Evolutionary conservation across 2,329 filamentous ascomycete genomes (phyloP).

Genomic region (Anisogramma anomala): DNA sequence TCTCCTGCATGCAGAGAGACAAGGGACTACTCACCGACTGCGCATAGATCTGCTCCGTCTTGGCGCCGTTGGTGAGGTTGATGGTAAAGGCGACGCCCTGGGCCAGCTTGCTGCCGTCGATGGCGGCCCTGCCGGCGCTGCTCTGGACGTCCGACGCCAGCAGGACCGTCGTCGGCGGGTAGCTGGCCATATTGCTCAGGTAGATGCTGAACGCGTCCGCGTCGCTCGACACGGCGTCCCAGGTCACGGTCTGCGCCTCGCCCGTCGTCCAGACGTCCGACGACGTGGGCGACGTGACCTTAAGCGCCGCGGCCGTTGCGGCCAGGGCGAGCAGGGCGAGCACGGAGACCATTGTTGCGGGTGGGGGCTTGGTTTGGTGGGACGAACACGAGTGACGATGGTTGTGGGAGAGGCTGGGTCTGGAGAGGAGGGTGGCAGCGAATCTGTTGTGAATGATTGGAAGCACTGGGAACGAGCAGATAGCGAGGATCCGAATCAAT

Average conservation of each 20-base stretch:
- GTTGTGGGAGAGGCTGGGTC: background rate
- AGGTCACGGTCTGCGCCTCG: conserved; percentile 13
- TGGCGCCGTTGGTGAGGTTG: conserved; percentile 13
- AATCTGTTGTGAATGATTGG: background rate
- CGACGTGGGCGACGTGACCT: conserved; percentile 11
- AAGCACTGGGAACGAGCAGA: background rate
- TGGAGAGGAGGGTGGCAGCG: background rate
- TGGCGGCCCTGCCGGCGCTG: conserved; percentile 5
- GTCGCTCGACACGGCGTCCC: conserved; percentile 11
- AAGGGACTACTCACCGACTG: conserved; percentile 15
- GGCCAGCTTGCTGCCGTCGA: conserved; percentile 14
- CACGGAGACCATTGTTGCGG: conserved; percentile 11
- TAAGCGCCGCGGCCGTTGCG: conserved; percentile 10
- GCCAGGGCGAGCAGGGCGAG: conserved; percentile 12
- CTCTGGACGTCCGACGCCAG: conserved; percentile 10
- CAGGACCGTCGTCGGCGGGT: conserved; percentile 11
- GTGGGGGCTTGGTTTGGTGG: background rate
- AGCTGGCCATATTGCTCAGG: conserved; percentile 14
- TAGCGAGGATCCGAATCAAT: background rate
- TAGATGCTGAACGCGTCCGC: conserved; percentile 12
- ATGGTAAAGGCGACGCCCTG: conserved; percentile 10
- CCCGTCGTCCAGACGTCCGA: conserved; percentile 11
- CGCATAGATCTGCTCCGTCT: conserved; percentile 15
- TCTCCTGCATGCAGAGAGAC: too few relatives aligned
- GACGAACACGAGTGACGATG: too few relatives aligned